These are phyloP conservation scores for Amanita polypyramis DNA, from an alignment of 768 basidiomycete genomes.

Conservation along the genomic window DNA sequence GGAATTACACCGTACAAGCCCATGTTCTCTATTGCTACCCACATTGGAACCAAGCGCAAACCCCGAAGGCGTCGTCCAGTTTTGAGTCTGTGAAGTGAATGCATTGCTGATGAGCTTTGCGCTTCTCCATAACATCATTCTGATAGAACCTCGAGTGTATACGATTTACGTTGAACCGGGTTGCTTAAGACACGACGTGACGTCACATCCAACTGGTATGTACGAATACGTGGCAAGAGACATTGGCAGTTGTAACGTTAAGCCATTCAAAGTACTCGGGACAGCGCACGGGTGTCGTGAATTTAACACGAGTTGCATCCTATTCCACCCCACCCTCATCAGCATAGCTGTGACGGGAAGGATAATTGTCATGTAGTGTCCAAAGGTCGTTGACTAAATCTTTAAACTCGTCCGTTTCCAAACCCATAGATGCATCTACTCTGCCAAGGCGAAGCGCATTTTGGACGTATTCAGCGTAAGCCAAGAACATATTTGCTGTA, in stretches of 20 bases:
- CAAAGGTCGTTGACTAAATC: slow-evolving; percentile 51
- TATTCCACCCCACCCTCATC: not conserved
- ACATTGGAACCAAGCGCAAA: not conserved
- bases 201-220: not conserved
- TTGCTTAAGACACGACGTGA: not conserved
- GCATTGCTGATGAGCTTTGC: not conserved
- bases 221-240: no score
- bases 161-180: not conserved
- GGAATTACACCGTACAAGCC: not conserved
- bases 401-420: slow-evolving; percentile 45
- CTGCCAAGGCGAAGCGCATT: slow-evolving; percentile 22
- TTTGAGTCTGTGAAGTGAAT: not conserved
- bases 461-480: slow-evolving; percentile 38
- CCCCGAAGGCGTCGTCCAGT: not conserved
- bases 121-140: not conserved
- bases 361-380: slow-evolving; percentile 38
- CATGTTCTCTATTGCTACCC: not conserved
- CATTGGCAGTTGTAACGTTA: not conserved
- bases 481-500: slow-evolving; percentile 30
- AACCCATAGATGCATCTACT: slow-evolving; percentile 21
- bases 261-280: not conserved
- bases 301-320: not conserved
- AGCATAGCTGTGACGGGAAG: not conserved
- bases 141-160: not conserved
- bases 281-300: not conserved